Conservation (phyloP, 2,329 filamentous ascomycete genomes). For the Talaromyces funiculosus region DNA sequence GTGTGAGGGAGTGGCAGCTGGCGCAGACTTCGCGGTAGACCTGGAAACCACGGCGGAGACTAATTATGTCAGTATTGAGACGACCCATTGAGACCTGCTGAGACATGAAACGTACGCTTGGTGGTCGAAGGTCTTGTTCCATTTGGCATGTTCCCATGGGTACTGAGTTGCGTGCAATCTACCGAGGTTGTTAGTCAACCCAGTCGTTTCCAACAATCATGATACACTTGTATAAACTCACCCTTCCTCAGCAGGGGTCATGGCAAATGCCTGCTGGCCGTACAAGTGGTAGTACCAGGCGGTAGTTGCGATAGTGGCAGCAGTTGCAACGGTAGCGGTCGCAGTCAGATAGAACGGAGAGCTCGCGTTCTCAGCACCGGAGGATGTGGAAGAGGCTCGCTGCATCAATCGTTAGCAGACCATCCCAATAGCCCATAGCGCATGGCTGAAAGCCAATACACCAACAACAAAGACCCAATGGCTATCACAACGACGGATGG, state of each 20-base stretch:
- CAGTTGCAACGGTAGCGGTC: constrained; percentile 79
- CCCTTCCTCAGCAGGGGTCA: constrained; percentile 96
- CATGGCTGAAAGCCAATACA: constrained; percentile 24
- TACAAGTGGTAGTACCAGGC: constrained; percentile 98
- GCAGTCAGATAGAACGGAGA: constrained; percentile 78
- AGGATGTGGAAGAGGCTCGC: constrained; percentile 61
- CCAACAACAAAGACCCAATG: constrained; percentile 26
- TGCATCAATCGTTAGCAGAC: constrained; percentile 38
- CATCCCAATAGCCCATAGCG: constrained; percentile 25
- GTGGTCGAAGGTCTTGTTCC: constrained; percentile 94
- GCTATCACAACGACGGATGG: constrained; percentile 16
- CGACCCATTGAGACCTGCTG: background rate
- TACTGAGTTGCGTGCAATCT: constrained; percentile 90
- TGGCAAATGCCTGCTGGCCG: constrained; percentile 78
- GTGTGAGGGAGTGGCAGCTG: constrained; percentile 91
- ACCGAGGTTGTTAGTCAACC: constrained; percentile 18
- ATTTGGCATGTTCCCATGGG: constrained; percentile 91
- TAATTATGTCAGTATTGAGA: constrained; percentile 33
- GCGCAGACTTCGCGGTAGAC: constrained; percentile 98
- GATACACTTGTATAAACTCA: constrained; percentile 52
- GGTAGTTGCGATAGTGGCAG: constrained; percentile 78
- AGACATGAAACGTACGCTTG: constrained; percentile 67
- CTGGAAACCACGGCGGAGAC: constrained; percentile 97
- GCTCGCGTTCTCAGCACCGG: constrained; percentile 59
- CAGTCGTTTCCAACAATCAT: background rate